Base-by-base conservation (phyloP, 257 asterid genomes). In the Jacaranda mimosifolia region DNA sequence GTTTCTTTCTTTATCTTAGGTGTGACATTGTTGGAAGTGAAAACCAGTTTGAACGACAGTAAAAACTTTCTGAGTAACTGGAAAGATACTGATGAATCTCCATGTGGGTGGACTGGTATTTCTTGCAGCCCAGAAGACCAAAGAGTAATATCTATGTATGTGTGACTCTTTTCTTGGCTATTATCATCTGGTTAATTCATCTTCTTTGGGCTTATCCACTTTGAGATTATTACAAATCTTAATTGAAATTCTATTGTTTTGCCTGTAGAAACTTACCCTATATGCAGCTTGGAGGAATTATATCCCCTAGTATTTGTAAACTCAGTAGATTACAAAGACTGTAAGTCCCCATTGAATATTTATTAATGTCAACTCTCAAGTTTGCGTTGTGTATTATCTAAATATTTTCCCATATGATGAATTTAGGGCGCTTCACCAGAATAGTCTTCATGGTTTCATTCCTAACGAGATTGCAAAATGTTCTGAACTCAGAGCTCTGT, bases 351-450 rank as follows among this genome's bases (percentile, higher is more conserved):
- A 56, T 9, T 56, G 12, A 18, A 56, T 49, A 12, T 56, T 63
- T 4, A 9, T 19, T 11, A 26, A 48, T 9, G 58, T 12, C 26
- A 6, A 40, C n/a, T 45, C 45, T 36, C 21, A 43, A 26, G 60
- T 43, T 52, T 56, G 21, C 67, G 40, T 48, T 72, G 19, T 65
- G 35, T 74, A 36, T 36, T 74, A 46, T 77, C 74, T 63, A 69
- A 18, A 69, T 19, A 14, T 6, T 81, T 67, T 48, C 14, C 6
- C 3, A 18, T 40, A 38, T 58, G 38, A 38, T 52, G 49, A 66
- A 80, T 83, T 68, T 62, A 96, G 99, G 91, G 98, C 98, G 36
- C 97, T 96, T 80, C 97, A 93, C 75, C 96, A 90, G 86, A 96
- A 96, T 80, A 88, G 89, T 68, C 94, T 93, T 53, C 98, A 93